Conservation (phyloP, 139 green algal species). For the Chlorella sp. region DNA sequence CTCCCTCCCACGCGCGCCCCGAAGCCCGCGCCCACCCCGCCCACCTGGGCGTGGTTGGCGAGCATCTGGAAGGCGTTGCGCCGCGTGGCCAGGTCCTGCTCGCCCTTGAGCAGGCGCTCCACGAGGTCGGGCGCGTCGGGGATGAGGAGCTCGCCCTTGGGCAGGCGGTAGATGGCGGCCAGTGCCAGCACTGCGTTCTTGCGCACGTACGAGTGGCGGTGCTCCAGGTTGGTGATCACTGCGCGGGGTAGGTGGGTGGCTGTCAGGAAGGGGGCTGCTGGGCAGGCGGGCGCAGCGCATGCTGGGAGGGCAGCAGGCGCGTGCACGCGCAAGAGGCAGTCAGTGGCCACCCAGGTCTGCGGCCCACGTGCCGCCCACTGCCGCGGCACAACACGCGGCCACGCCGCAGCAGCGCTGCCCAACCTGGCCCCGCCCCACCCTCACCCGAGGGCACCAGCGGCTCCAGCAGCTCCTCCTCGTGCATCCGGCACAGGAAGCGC, state of each 20-base stretch:
- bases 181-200: constrained; percentile 96
- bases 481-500: constrained; percentile 95
- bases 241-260: too few relatives aligned
- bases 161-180: constrained; percentile 91
- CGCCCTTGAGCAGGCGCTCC: constrained; percentile 79
- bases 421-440: too few relatives aligned
- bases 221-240: constrained; percentile 87
- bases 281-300: too few relatives aligned
- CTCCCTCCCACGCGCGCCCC: too few relatives aligned
- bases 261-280: too few relatives aligned
- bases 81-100: constrained; percentile 89
- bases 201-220: constrained; percentile 96
- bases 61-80: constrained; percentile 97
- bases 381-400: too few relatives aligned
- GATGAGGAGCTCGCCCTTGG: constrained; percentile 92
- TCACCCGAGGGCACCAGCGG: constrained; percentile 86
- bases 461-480: constrained; percentile 97
- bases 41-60: constrained; percentile 64
- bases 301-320: too few relatives aligned
- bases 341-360: too few relatives aligned
- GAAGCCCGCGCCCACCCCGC: too few relatives aligned
- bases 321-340: too few relatives aligned
- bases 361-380: too few relatives aligned
- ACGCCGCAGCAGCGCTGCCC: too few relatives aligned
- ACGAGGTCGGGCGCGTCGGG: constrained; percentile 93